These are phyloP conservation scores for Neobulgaria alba DNA, from an alignment of 2,329 filamentous ascomycete genomes.

Conservation along the genomic window DNA sequence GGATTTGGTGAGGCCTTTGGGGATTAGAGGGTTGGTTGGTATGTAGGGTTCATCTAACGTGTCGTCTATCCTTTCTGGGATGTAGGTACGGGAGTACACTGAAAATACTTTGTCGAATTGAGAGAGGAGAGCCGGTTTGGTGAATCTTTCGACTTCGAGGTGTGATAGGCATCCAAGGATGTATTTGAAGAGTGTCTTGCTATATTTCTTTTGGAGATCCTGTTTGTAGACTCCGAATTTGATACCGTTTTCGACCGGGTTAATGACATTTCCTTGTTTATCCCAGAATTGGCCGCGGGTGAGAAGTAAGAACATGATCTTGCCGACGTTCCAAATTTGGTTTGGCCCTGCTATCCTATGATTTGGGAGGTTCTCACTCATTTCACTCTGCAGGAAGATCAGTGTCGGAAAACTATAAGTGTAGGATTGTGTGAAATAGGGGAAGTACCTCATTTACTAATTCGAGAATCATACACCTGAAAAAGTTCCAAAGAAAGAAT, in stretches of 20 bases:
- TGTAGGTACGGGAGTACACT: constrained; percentile 7
- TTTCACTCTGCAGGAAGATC: neutral
- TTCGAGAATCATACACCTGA: too few relatives aligned
- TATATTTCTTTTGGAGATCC: constrained; percentile 8
- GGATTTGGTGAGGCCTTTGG: constrained; percentile 12
- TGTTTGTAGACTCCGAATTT: constrained; percentile 12
- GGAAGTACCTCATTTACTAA: constrained; percentile 7
- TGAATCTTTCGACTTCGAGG: constrained; percentile 5
- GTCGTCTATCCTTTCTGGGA: constrained; percentile 1
- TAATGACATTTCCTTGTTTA: constrained; percentile 7
- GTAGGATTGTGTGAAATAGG: neutral
- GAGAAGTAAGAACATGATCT: constrained; percentile 12
- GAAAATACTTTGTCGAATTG: constrained; percentile 8
- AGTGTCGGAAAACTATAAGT: neutral
- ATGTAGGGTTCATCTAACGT: constrained; percentile 3
- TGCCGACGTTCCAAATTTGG: constrained; percentile 15
- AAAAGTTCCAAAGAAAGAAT: constrained; percentile 9
- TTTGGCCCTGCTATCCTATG: constrained; percentile 8
- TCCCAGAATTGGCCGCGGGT: constrained; percentile 14
- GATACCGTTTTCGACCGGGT: constrained; percentile 3
- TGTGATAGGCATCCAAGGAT: constrained; percentile 8
- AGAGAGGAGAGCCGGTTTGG: constrained; percentile 4
- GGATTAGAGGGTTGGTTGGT: constrained; percentile 7
- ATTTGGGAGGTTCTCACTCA: constrained; percentile 1
- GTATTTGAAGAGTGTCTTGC: constrained; percentile 11